Evolutionary conservation across 2,329 filamentous ascomycete species (phyloP), one percentile per base, ranked within the genome.

Genomic region (Diaporthe ilicicola): DNA sequence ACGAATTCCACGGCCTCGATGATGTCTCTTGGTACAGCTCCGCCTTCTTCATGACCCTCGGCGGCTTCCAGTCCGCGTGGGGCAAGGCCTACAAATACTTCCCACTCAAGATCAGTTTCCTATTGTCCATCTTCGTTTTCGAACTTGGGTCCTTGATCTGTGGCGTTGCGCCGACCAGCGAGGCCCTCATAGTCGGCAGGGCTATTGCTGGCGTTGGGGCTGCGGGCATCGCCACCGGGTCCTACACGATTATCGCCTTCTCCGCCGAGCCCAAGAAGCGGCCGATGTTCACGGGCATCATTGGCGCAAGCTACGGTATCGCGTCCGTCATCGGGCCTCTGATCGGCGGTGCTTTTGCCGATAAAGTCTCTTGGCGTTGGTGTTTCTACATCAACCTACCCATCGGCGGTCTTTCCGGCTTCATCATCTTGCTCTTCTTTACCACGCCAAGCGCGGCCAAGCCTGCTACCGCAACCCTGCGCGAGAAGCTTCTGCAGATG

Each of bases 21-120:
- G 77, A 84, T 62, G 79, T 85, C 8, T 82, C 82, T 24, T 87
- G 85, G 85, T 86, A 87, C 70, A 83, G 82, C 4, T 79, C 81
- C 19, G 82, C 82, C 13, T 84, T 79, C 72, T 81, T 81, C 69
- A 74, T 81, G 37, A 80, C 79, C 0, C 66, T 78, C 3, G 79
- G 76, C 13, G 73, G 67, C 5, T 73, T 73, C 64, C 75, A 75
- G 64, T 72, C 74, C 2, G 46, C 73, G 2, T 74, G 75, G 67
- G 77, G 78, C 34, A 80, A 81, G 3, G 75, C 74, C 4, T 78
- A 79, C 70, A 77, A 76, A 19, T 82, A 83, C 74, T 86, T 85
- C 74, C 76, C 81, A n/a, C 77, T 85, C 48, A 76, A 75, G 54
- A 81, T 79, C 62, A 81, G 77, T 3, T 86, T 83, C 70, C 76